Conservation (phyloP, 192 early-diverging fungal genomes). For the Entomortierella beljakovae region DNA sequence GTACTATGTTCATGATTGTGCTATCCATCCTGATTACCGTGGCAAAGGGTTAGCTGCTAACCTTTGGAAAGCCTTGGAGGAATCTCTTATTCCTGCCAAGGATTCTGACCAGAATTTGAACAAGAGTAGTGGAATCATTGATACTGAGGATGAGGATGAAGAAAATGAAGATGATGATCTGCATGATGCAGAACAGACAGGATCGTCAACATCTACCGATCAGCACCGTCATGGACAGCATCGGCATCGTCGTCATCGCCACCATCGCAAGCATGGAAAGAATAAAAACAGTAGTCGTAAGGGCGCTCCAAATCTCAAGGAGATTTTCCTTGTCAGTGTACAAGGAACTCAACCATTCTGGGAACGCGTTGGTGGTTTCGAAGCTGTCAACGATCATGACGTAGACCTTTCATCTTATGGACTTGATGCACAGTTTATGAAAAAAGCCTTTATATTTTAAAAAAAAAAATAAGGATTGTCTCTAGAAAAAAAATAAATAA, state of each 20-base stretch:
- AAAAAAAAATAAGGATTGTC: not conserved
- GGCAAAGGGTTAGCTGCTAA: conserved; percentile 27
- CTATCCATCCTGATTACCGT: conserved; percentile 40
- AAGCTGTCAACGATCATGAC: conserved; percentile 35
- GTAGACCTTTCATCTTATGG: conserved; percentile 39
- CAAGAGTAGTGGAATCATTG: conserved; percentile 6
- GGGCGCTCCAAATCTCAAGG: conserved; percentile 44
- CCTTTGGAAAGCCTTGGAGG: conserved; percentile 48
- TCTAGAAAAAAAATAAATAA: conserved; percentile 6
- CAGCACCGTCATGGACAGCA: not conserved
- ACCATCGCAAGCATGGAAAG: not conserved
- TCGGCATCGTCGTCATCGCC: conserved; percentile 2
- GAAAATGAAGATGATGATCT: not conserved
- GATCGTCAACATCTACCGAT: not conserved
- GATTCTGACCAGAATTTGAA: not conserved
- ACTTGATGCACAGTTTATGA: conserved; percentile 30
- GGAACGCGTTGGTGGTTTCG: conserved; percentile 28
- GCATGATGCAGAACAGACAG: not conserved
- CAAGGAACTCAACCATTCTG: conserved; percentile 43
- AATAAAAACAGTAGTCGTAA: not conserved
- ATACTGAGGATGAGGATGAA: conserved; percentile 29
- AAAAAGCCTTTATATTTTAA: conserved; percentile 17
- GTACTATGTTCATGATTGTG: conserved; percentile 49
- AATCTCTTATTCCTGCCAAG: conserved; percentile 11
- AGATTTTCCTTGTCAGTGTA: conserved; percentile 43